phyloP scores from a whole-genome alignment of 2,329 filamentous ascomycete genomes.

The Cytospora piceicola region DNA sequence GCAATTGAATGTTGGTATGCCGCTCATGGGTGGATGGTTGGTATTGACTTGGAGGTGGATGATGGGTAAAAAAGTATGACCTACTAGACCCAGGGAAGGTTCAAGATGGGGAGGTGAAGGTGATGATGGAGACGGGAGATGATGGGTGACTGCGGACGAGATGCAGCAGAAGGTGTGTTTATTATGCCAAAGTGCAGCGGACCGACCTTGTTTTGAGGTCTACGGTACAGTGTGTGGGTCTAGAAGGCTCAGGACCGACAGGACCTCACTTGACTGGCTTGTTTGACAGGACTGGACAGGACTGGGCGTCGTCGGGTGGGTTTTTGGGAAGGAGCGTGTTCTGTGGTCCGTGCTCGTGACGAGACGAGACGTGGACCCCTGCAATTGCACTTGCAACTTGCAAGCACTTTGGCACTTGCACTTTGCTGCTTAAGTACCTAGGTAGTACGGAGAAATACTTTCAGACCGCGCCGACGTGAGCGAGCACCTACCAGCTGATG shows the following conservation, averaged over 20 bases:
- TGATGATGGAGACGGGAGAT: conserved; percentile 13
- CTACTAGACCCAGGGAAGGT: conserved; percentile 18
- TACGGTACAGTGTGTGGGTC: conserved; percentile 23
- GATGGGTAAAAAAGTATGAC: conserved; percentile 18
- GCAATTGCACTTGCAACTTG: conserved; percentile 13
- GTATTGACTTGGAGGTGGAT: conserved; percentile 12
- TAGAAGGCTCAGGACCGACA: not conserved
- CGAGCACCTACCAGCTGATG: not conserved
- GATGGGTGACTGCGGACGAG: conserved; percentile 18
- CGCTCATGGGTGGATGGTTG: conserved; percentile 22
- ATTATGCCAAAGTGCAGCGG: conserved; percentile 23
- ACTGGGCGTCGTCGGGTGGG: conserved; percentile 15
- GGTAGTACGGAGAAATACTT: not conserved
- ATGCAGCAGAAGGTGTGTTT: conserved; percentile 20
- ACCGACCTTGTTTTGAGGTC: conserved; percentile 25
- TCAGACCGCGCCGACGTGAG: not conserved
- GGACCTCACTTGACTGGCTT: conserved; percentile 8
- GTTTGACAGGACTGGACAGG: conserved; percentile 3
- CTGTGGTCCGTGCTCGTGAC: conserved; percentile 15
- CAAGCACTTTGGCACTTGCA: not conserved
- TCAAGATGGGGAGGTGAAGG: conserved; percentile 14
- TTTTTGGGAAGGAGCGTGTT: conserved; percentile 24
- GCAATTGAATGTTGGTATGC: conserved; percentile 10
- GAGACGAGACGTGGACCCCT: conserved; percentile 21
- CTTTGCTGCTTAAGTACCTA: no score